phyloP scores from a whole-genome alignment of 768 basidiomycete species.

The Udeniomyces megalosporus region DNA sequence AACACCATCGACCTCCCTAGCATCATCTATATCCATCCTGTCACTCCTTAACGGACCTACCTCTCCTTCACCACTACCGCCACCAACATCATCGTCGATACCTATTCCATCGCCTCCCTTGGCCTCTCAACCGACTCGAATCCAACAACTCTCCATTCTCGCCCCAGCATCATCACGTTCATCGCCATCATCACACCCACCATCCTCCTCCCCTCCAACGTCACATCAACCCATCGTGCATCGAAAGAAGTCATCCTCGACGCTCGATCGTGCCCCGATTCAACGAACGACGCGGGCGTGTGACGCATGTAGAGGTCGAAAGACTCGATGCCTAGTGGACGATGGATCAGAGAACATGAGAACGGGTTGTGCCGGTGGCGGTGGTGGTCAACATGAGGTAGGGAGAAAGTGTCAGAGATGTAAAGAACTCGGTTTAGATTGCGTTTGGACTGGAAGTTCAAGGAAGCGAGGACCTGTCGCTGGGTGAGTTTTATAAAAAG shows the following conservation, averaged over 20 bases:
- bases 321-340: conserved; percentile 5
- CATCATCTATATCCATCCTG: neutral
- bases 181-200: neutral
- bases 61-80: neutral
- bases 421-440: neutral
- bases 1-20: neutral
- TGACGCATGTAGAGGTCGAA: conserved; percentile 2
- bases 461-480: conserved; percentile 4
- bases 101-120: neutral
- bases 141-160: neutral
- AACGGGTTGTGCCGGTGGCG: too few species aligned
- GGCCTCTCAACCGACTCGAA: neutral
- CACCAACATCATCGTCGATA: neutral
- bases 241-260: neutral
- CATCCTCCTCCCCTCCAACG: neutral
- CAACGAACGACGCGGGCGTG: conserved; percentile 3
- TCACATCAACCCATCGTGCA: neutral
- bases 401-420: conserved; percentile 3
- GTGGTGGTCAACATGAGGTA: too few species aligned
- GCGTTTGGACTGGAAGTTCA: conserved; percentile 2
- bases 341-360: neutral
- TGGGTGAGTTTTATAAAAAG: conserved; percentile 9
- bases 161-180: too few species aligned
- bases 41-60: neutral
- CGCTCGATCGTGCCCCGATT: neutral